phyloP scores from a whole-genome alignment of 768 basidiomycete species.

The Boletus coccyginus region DNA sequence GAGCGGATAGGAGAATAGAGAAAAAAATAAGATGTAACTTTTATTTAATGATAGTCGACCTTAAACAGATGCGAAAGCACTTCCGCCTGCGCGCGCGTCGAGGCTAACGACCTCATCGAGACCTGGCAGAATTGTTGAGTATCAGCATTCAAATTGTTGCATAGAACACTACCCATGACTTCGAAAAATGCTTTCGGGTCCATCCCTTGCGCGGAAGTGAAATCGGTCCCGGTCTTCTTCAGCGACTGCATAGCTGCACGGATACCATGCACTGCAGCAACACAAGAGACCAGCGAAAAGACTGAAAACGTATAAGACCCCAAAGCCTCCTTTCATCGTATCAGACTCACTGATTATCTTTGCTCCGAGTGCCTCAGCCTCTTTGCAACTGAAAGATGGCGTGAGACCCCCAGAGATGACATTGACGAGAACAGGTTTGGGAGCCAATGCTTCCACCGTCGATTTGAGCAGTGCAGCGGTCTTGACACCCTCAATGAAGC shows the following conservation, averaged over 20 bases:
- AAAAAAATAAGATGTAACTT: background rate
- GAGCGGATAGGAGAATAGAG: background rate
- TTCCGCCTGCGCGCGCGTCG: conserved; percentile 57
- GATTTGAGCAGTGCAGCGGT: conserved; percentile 59
- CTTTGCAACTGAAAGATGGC: conserved; percentile 65
- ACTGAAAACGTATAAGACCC: conserved; percentile 37
- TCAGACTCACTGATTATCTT: conserved; percentile 68
- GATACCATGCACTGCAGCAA: conserved; percentile 74
- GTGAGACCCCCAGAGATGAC: conserved; percentile 79
- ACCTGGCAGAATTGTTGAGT: conserved; percentile 31
- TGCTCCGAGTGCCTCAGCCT: conserved; percentile 68
- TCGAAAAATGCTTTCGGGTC: conserved; percentile 77
- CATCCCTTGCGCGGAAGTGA: conserved; percentile 59
- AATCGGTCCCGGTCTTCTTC: conserved; percentile 78
- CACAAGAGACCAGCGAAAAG: conserved; percentile 74
- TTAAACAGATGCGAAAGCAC: conserved; percentile 54
- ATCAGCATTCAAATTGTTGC: background rate
- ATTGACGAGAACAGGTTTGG: conserved; percentile 77
- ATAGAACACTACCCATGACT: conserved; percentile 56
- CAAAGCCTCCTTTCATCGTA: background rate
- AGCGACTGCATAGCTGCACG: conserved; percentile 74
- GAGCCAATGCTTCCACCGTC: conserved; percentile 65
- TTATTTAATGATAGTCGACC: background rate
- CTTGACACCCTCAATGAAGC: conserved; percentile 79
- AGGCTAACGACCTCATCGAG: conserved; percentile 52